A percentile compares a stretch with the other conserved stretches of the same genome.
phyloP scores from a whole-genome alignment of 2,329 filamentous ascomycete species.

The Byssothecium circinans region DNA sequence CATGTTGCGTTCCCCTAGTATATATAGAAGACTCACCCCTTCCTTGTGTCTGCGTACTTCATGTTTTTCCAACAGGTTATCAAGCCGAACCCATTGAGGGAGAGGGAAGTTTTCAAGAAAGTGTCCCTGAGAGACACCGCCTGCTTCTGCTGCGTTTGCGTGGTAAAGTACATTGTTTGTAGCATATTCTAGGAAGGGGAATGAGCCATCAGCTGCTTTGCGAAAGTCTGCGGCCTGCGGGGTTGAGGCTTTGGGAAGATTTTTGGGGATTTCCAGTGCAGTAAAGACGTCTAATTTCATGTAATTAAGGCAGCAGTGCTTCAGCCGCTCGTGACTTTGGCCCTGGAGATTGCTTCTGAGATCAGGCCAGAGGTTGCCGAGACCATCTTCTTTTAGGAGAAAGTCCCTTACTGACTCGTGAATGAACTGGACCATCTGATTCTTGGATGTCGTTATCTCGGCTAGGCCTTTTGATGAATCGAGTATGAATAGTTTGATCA shows the following conservation, averaged over 20 bases:
- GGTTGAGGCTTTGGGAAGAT: slow-evolving; percentile 12
- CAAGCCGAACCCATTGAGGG: slow-evolving; percentile 25
- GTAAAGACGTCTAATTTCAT: slow-evolving; percentile 29
- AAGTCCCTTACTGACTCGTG: slow-evolving; percentile 39
- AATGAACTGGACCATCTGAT: slow-evolving; percentile 30
- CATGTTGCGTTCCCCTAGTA: slow-evolving; percentile 7
- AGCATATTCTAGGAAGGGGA: slow-evolving; percentile 53
- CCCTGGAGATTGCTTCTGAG: slow-evolving; percentile 32
- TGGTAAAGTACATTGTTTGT: slow-evolving; percentile 47
- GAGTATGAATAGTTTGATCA: slow-evolving; percentile 16
- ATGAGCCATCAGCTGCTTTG: slow-evolving; percentile 19
- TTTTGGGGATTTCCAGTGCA: slow-evolving; percentile 2
- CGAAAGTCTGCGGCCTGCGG: slow-evolving; percentile 2
- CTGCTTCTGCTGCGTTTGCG: slow-evolving; percentile 39
- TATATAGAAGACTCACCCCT: slow-evolving; percentile 8
- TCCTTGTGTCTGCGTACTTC: slow-evolving; percentile 7
- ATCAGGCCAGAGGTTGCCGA: slow-evolving; percentile 33
- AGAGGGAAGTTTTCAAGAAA: slow-evolving; percentile 24
- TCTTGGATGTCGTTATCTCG: slow-evolving; percentile 15
- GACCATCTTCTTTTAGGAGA: slow-evolving; percentile 40
- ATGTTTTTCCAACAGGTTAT: slow-evolving; percentile 37
- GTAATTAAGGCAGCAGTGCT: slow-evolving; percentile 48
- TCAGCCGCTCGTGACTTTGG: slow-evolving; percentile 48
- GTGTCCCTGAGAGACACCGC: slow-evolving; percentile 14
- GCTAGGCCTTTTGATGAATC: slow-evolving; percentile 19